A percentile compares a stretch with the other conserved stretches of the same genome.
Conservation (phyloP, 352 stramenopile genomes). For the Discostella stelligera region DNA sequence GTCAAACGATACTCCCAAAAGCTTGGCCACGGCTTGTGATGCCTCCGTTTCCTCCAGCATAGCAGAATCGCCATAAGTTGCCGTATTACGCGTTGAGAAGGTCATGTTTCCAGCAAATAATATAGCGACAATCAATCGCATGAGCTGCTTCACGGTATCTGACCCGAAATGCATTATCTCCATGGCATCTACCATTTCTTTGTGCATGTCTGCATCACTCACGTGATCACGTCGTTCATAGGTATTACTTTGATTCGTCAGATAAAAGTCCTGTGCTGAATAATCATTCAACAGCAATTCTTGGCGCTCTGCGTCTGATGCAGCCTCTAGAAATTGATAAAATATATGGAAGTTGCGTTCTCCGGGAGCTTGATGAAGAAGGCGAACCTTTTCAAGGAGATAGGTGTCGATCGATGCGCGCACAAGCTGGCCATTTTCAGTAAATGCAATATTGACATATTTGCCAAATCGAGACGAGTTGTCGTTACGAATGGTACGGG, state of each 20-base stretch:
- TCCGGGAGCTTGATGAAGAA: slow-evolving; percentile 89
- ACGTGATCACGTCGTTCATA: slow-evolving; percentile 56
- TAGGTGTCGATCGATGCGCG: slow-evolving; percentile 83
- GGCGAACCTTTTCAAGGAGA: slow-evolving; percentile 91
- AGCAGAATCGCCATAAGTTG: slow-evolving; percentile 57
- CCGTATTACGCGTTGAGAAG: slow-evolving; percentile 49
- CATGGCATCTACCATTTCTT: slow-evolving; percentile 62
- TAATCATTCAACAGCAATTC: slow-evolving; percentile 81
- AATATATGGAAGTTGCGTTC: slow-evolving; percentile 95
- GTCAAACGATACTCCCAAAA: slow-evolving; percentile 55
- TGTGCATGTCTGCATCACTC: slow-evolving; percentile 49
- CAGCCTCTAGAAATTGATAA: slow-evolving; percentile 89
- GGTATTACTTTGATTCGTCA: slow-evolving; percentile 86
- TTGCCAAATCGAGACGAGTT: slow-evolving; percentile 93
- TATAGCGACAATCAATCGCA: slow-evolving; percentile 66
- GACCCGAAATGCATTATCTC: slow-evolving; percentile 48
- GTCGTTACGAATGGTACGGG: slow-evolving; percentile 93
- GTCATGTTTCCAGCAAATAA: slow-evolving; percentile 79
- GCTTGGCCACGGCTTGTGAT: slow-evolving; percentile 28
- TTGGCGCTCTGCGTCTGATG: slow-evolving; percentile 81
- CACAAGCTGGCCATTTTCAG: slow-evolving; percentile 51
- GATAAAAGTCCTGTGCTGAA: slow-evolving; percentile 83
- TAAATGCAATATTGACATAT: slow-evolving; percentile 91
- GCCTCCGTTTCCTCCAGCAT: slow-evolving; percentile 76
- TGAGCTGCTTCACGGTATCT: slow-evolving; percentile 32